A percentile compares a stretch with the other conserved stretches of the same genome.
Evolutionary conservation across 2,329 filamentous ascomycete species (phyloP).

Genomic region (Chrysoporthe austroafricana): DNA sequence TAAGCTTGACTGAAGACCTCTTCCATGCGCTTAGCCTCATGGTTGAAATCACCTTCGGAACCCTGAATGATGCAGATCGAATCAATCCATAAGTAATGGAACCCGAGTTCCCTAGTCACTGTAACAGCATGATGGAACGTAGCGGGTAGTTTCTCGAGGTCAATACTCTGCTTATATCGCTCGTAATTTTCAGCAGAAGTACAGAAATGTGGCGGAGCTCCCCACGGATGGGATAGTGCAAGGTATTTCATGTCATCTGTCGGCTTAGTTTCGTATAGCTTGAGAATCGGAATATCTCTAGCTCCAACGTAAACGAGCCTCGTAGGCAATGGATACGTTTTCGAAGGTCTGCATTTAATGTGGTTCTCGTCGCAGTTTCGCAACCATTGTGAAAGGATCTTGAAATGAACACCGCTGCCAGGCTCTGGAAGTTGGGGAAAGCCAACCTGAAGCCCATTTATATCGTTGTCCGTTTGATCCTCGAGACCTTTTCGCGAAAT

Average conservation of each 20-base stretch:
- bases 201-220: conserved; percentile 27
- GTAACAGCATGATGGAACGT: conserved; percentile 29
- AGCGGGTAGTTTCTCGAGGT: conserved; percentile 11
- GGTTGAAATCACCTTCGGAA: conserved; percentile 31
- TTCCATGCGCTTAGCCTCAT: conserved; percentile 35
- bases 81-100: conserved; percentile 34
- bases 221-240: conserved; percentile 37
- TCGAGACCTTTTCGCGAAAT: too few relatives aligned
- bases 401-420: background rate
- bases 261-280: conserved; percentile 16
- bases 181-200: conserved; percentile 22
- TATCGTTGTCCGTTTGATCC: too few relatives aligned
- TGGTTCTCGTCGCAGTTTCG: background rate
- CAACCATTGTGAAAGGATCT: background rate
- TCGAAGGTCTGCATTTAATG: background rate
- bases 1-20: conserved; percentile 35
- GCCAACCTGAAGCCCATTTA: background rate
- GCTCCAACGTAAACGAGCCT: conserved; percentile 7
- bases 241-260: conserved; percentile 18
- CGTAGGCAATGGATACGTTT: background rate
- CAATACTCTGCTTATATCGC: conserved; percentile 11
- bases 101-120: conserved; percentile 24
- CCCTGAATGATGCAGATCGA: conserved; percentile 34
- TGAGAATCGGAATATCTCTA: background rate
- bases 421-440: background rate